Evolutionary conservation across 1,284 basidiomycete species (phyloP).

Genomic region (Taiwanofungus camphoratus): DNA sequence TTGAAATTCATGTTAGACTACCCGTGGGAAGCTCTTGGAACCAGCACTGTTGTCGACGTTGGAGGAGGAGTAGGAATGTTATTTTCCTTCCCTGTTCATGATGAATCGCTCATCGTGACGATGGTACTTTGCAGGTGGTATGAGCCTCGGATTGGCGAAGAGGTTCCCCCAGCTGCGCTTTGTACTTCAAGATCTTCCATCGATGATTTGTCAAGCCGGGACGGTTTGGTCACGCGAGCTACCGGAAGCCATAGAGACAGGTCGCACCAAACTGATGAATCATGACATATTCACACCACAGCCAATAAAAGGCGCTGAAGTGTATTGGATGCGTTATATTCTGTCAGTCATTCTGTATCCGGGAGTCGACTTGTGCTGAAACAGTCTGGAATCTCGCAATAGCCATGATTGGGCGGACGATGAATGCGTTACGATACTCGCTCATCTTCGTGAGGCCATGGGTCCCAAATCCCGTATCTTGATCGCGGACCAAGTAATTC

Average conservation of each 20-base stretch:
- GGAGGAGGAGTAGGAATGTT: conserved; percentile 16
- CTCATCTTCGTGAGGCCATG: conserved; percentile 8
- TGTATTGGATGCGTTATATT: conserved; percentile 26
- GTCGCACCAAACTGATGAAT: conserved; percentile 11
- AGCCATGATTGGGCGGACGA: conserved; percentile 17
- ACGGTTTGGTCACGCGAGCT: conserved; percentile 11
- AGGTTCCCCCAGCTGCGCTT: conserved; percentile 15
- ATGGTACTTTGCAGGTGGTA: neutral
- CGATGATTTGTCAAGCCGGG: conserved; percentile 11
- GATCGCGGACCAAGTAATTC: conserved; percentile 7
- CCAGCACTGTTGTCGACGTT: conserved; percentile 15
- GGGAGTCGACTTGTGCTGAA: too few species aligned
- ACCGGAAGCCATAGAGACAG: conserved; percentile 5
- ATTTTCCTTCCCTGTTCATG: neutral
- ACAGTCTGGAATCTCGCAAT: too few species aligned
- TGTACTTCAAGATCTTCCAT: conserved; percentile 17
- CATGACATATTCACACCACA: conserved; percentile 30
- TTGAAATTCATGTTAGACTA: too few species aligned
- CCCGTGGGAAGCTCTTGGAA: conserved; percentile 13
- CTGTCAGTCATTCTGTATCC: conserved; percentile 19
- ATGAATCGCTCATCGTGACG: neutral
- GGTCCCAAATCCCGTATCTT: conserved; percentile 11
- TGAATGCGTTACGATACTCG: conserved; percentile 10
- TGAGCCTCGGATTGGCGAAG: conserved; percentile 10
- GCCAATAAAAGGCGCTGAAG: conserved; percentile 22